Evolutionary conservation across 1,284 basidiomycete species (phyloP).

Genomic region (Leccinum subatratum): DNA sequence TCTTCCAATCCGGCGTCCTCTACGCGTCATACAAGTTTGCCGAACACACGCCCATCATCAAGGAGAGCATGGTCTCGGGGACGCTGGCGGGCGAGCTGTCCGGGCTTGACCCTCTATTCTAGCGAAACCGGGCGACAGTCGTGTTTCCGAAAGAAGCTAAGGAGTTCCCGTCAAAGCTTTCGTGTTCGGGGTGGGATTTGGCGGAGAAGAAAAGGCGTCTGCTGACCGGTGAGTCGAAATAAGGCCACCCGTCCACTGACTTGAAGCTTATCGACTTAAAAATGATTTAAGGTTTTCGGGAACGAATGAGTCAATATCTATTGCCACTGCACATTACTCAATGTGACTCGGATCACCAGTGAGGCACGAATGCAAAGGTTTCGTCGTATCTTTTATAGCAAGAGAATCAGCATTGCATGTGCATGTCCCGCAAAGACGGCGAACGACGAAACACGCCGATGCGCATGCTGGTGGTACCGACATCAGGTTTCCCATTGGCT

Average conservation of each 20-base stretch:
- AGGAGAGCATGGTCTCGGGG: conserved; percentile 90
- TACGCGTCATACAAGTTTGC: conserved; percentile 77
- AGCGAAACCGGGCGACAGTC: conserved; percentile 27
- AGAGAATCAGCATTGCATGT: too few relatives aligned
- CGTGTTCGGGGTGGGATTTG: conserved; percentile 52
- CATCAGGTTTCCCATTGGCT: too few relatives aligned
- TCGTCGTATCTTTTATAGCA: not conserved
- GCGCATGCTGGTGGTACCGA: too few relatives aligned
- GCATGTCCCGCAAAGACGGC: too few relatives aligned
- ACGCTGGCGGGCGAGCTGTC: conserved; percentile 87
- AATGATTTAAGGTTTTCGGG: not conserved
- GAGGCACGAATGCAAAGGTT: not conserved
- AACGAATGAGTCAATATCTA: not conserved
- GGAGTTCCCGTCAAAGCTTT: conserved; percentile 45
- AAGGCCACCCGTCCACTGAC: not conserved
- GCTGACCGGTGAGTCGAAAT: conserved; percentile 19
- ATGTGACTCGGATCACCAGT: not conserved
- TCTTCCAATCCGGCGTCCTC: conserved; percentile 81
- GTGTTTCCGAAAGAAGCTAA: conserved; percentile 43
- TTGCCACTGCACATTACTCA: not conserved
- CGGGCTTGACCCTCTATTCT: conserved; percentile 48
- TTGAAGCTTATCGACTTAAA: not conserved
- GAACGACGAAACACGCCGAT: too few relatives aligned
- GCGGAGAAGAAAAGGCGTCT: conserved; percentile 36
- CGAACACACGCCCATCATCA: conserved; percentile 59